These are phyloP conservation scores for Firmiana major DNA, from an alignment of 345 rosid species.

Conservation along the genomic window DNA sequence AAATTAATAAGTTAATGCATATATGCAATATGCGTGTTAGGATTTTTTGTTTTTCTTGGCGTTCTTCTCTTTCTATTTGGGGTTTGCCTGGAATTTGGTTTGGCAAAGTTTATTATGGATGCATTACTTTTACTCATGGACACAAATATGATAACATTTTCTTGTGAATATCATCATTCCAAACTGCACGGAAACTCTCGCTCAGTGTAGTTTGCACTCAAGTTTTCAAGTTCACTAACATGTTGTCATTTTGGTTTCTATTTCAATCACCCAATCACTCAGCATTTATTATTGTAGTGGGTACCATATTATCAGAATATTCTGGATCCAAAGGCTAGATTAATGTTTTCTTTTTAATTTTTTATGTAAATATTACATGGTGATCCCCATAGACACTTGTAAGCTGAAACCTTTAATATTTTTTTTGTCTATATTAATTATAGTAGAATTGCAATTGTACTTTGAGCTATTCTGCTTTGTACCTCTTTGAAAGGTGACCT, in stretches of 20 bases:
- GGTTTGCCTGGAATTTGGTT: neutral
- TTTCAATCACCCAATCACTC: neutral
- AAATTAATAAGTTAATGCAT: neutral
- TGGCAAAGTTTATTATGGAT: neutral
- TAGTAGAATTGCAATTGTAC: neutral
- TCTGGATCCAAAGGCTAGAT: neutral
- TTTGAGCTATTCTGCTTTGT: neutral
- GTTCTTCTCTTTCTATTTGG: neutral
- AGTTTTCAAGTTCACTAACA: neutral
- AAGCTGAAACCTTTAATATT: neutral
- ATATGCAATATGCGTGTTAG: neutral
- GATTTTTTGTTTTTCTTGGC: constrained; percentile 1
- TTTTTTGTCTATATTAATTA: neutral
- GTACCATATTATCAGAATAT: neutral
- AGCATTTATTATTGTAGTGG: neutral
- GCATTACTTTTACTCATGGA: neutral
- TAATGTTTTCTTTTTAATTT: neutral
- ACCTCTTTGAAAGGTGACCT: neutral
- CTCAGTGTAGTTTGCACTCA: neutral
- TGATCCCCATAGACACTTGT: no score
- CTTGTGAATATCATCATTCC: neutral
- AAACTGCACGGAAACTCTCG: neutral
- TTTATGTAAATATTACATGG: neutral
- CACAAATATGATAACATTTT: neutral
- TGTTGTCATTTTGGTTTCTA: neutral